Base-by-base conservation (phyloP, 495 filamentous ascomycete species). In the Hyaloscypha hepaticicola region DNA sequence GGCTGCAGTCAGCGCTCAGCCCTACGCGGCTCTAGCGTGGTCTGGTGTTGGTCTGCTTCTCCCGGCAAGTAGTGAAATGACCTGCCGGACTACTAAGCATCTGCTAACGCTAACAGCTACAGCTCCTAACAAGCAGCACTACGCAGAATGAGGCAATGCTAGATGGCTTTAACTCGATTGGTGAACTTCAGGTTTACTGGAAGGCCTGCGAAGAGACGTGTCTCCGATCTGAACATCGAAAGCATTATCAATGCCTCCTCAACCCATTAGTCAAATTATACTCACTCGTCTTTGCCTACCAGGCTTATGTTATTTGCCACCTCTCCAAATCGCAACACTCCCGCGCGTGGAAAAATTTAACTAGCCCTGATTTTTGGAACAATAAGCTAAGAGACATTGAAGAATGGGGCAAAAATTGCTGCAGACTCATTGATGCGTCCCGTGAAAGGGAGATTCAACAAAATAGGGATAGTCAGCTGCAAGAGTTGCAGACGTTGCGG, bases 211-310 rank as follows among this genome's bases (percentile, higher is more conserved):
- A 71, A 58, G 56, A 74, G n/a, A 66, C 60, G 8, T 69, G 58
- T 41, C 52, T 69, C 63, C 11, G 19, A 52, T 56, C 67, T 24
- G 26, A 48, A 63, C 28, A 53, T 50, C 38, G 5, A 61, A 52
- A 57, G 24, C 38, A 66, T 8, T 51, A 69, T 52, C 25, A 50
- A 61, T 9, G 28, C 26, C 41, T 72, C 38, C n/a, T 49, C 38
- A 25, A 58, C 21, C 27, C 60, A 14, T 45, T 72, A 11, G 55
- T 63, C 45, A 58, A 69, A 34, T 64, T 74, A 28, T 78, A 78
- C 63, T 74, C 70, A 0, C 29, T 66, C 21, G 66, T 78, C 24
- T 66, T 78, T 50, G 72, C 76, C 55, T 77, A 77, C 58, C 72
- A 77, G 60, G 72, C 74, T 29, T 70, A 62, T 26, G 65, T 68